Evolutionary conservation across 2,329 filamentous ascomycete species (phyloP), one percentile per base, ranked within the genome.

Genomic region (Thielaviopsis populi): DNA sequence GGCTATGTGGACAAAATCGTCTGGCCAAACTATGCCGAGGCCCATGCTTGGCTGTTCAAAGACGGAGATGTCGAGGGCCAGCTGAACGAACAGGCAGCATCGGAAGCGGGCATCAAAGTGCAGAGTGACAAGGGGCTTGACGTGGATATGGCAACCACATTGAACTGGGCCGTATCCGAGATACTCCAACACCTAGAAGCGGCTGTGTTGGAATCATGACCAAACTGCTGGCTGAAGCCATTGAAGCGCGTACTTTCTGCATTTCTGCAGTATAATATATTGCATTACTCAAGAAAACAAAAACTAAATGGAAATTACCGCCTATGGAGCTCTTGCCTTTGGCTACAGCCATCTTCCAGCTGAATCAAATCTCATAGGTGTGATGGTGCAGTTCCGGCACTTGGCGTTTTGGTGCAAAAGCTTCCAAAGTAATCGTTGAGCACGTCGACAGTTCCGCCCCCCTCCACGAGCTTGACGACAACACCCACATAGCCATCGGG

Each of bases 1-100:
- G 91, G 89, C 0, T 99, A 97, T 72, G 91, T 97, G 43, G 91
- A 97, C 72, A 83, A 88, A 72, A 82, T 99, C 63, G 94, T 99
- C 3, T 99, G 94, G 94, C 92, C 92, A 2, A 92, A 95, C 70
- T 97, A 96, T 73, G 88, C 88, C 2, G 78, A 81, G 62, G 83
- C 90, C 69, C 91, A 97, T 75, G 77, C 78, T 24, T 95, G 89
- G 79, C 77, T 99, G 72, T 94, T 96, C 71, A 74, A 85, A 68
- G 75, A 76, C 7, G 86, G 83, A 0, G 77, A 91, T 71, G 87
- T 89, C 0, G 81, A 87, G 69, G 81, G 81, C 0, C 70, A 74
- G 58, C 71, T 85, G 10, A 76, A 81, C 48, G 71, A 74, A 19
- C 73, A 76, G 0, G 76, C 79, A 59, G 72, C 82, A 68, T 67